Evolutionary conservation across 2,329 filamentous ascomycete species (phyloP).

Genomic region (Pseudohalonectria lignicola): DNA sequence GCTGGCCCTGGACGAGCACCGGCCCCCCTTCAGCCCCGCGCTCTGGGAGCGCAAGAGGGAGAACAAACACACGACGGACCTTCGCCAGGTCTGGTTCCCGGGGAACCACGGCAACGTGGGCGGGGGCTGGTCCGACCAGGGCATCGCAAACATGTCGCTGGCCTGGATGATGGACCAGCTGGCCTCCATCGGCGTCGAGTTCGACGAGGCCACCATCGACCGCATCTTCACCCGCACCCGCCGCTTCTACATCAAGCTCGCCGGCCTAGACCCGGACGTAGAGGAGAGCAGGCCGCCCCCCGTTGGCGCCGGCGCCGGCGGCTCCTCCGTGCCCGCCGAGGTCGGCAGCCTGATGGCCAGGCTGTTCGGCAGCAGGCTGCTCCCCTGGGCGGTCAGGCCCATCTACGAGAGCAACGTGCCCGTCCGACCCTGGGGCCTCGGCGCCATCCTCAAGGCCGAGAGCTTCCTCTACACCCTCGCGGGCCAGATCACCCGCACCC

Average conservation of each 20-base stretch:
- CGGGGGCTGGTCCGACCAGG: slow-evolving; percentile 41
- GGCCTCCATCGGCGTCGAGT: slow-evolving; percentile 38
- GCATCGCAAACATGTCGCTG: slow-evolving; percentile 23
- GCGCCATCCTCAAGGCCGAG: slow-evolving; percentile 26
- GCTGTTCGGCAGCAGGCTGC: background rate
- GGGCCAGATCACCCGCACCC: slow-evolving; percentile 30
- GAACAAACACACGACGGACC: slow-evolving; percentile 10
- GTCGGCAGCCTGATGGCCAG: background rate
- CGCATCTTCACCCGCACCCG: slow-evolving; percentile 24
- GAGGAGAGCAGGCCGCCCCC: slow-evolving; percentile 3
- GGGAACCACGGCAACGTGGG: slow-evolving; percentile 43
- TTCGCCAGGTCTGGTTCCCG: slow-evolving; percentile 42
- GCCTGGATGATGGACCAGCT: slow-evolving; percentile 47
- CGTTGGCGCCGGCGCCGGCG: background rate
- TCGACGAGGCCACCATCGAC: slow-evolving; percentile 27
- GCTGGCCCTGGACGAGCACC: slow-evolving; percentile 45
- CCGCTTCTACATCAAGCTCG: slow-evolving; percentile 10
- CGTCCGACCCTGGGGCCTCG: slow-evolving; percentile 35
- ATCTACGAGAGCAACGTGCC: slow-evolving; percentile 37
- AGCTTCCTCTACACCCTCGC: slow-evolving; percentile 31
- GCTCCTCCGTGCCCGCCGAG: slow-evolving; percentile 1
- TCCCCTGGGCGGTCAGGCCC: slow-evolving; percentile 32
- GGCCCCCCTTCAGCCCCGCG: slow-evolving; percentile 29
- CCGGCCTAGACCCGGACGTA: slow-evolving; percentile 6
- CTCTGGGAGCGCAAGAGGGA: slow-evolving; percentile 5